Evolutionary conservation across 2,329 filamentous ascomycete genomes (phyloP).

Genomic region (Diaporthe ilicicola): DNA sequence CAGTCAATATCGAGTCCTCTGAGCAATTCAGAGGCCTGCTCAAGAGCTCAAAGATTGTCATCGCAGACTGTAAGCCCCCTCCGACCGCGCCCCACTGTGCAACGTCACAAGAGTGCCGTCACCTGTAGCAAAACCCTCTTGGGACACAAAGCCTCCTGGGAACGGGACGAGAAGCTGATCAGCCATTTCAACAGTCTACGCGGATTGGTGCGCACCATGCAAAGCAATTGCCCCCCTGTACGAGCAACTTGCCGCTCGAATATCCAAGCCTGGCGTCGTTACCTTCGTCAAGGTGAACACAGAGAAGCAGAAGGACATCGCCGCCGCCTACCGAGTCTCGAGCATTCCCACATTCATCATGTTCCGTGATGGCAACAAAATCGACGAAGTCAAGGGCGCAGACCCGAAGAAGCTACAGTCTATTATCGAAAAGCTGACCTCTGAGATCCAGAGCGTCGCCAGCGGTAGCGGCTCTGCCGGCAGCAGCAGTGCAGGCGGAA

Average conservation of each 20-base stretch:
- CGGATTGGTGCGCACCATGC: constrained; percentile 87
- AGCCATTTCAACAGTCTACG: constrained; percentile 71
- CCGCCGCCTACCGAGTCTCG: constrained; percentile 76
- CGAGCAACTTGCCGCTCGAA: constrained; percentile 75
- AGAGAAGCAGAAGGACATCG: constrained; percentile 78
- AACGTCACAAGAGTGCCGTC: constrained; percentile 13
- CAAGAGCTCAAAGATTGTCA: constrained; percentile 78
- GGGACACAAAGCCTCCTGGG: neutral
- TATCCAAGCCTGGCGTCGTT: constrained; percentile 76
- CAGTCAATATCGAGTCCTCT: constrained; percentile 52
- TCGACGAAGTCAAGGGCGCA: constrained; percentile 77
- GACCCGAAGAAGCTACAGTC: constrained; percentile 75
- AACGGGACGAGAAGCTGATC: constrained; percentile 5
- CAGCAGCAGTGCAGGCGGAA: constrained; percentile 51
- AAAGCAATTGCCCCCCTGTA: constrained; percentile 85
- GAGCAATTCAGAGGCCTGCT: constrained; percentile 75
- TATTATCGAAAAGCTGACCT: constrained; percentile 74
- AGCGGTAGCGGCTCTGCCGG: constrained; percentile 51
- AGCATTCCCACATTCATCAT: constrained; percentile 92
- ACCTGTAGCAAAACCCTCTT: neutral
- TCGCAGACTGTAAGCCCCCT: constrained; percentile 81
- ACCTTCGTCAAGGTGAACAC: constrained; percentile 90
- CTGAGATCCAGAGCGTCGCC: constrained; percentile 69
- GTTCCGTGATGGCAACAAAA: constrained; percentile 75
- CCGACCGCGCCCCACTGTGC: constrained; percentile 42